phyloP scores from a whole-genome alignment of 805 yeast species.

The Starmerella apicola region DNA sequence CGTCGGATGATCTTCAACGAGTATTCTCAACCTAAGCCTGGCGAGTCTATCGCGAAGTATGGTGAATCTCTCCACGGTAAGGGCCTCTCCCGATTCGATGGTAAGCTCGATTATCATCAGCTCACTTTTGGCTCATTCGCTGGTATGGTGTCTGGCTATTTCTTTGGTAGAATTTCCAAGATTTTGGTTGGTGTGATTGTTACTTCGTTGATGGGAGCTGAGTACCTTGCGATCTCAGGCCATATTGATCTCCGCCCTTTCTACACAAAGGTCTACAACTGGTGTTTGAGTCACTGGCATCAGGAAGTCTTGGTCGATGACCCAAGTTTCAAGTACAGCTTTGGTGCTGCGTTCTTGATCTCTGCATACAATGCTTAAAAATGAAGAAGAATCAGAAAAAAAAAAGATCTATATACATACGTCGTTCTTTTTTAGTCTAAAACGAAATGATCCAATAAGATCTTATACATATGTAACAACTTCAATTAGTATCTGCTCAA shows the following conservation, averaged over 20 bases:
- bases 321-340: slow-evolving; percentile 50
- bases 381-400: neutral
- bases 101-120: slow-evolving; percentile 43
- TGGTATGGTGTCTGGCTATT: slow-evolving; percentile 46
- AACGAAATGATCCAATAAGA: too few relatives aligned
- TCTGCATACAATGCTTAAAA: slow-evolving; percentile 27
- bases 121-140: slow-evolving; percentile 51
- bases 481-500: too few relatives aligned
- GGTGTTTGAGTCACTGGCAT: slow-evolving; percentile 30
- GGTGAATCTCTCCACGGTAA: slow-evolving; percentile 12
- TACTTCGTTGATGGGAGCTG: slow-evolving; percentile 34
- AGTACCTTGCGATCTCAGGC: slow-evolving; percentile 46
- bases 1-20: slow-evolving; percentile 6
- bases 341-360: slow-evolving; percentile 31
- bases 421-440: neutral
- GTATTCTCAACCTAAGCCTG: slow-evolving; percentile 8
- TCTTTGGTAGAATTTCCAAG: slow-evolving; percentile 49
- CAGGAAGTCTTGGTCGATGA: slow-evolving; percentile 39
- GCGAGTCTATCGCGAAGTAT: slow-evolving; percentile 15
- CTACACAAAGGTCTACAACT: slow-evolving; percentile 18
- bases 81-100: slow-evolving; percentile 18
- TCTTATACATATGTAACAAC: slow-evolving; percentile 5
- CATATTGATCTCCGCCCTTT: slow-evolving; percentile 26
- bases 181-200: slow-evolving; percentile 40
- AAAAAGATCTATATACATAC: neutral